Evolutionary conservation across 352 stramenopile genomes (phyloP), one percentile per base, ranked within the genome.

Genomic region (Pythium biforme): DNA sequence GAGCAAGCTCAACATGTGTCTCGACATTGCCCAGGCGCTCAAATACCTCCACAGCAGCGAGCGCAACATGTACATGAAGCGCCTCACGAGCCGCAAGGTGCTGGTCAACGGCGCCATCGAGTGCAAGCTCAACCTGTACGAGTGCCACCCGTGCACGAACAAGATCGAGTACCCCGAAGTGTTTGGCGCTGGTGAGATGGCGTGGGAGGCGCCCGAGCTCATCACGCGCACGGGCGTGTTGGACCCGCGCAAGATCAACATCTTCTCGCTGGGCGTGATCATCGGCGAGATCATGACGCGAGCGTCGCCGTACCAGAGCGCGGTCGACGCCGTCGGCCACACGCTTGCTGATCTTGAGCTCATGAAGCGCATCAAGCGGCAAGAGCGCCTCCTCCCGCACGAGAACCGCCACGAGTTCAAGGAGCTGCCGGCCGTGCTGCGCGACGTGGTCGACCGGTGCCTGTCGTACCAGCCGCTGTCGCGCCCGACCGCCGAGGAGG

Each of bases 1-100:
- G 20, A 75, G 59, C 15, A 86, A 90, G 48, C 43, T 92, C 17
- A 66, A 80, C 39, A 88, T 94, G 57, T 91, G 82, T 52, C 68
- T 82, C 19, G 81, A 91, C 39, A 55, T 92, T n/a, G 81, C 83
- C 11, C 61, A 69, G 22, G 81, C 76, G 9, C 70, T 94, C 19
- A 60, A 72, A 23, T 90, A 88, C 62, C 55, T 94, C 66, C 83
- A 94, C 60, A 70, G 65, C 33, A 66, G 33, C 48, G 63, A 59
- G 15, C 53, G 55, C 15, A 59, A 68, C 41, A 52, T 66, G 60
- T 62, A 59, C 29, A 59, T 76, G 39, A 55, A 53, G 11, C 51
- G 41, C 4, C 53, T 76, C 15, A 62, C 55, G 19, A 72, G 54
- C 37, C 70, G 62, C 22, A 70, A 70, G 31, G 55, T 76, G 33